Base-by-base conservation (phyloP, 495 filamentous ascomycete genomes). In the Tuber microsphaerosporum region DNA sequence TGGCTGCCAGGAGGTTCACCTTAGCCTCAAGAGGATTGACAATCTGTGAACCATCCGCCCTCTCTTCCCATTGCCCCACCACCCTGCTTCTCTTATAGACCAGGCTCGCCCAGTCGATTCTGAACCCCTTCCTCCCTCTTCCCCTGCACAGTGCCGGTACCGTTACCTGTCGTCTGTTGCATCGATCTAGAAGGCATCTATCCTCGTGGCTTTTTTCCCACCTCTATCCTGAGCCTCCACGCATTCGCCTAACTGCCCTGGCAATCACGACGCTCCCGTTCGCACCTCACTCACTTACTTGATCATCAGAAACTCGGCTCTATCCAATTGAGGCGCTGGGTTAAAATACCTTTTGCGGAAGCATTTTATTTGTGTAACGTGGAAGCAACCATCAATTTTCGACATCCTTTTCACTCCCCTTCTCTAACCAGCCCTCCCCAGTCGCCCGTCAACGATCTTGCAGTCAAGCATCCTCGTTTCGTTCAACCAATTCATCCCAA, bases 31-130 rank as follows among this genome's bases (percentile, higher is more conserved):
- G 26, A 17, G 14, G 56, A 34, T 65, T 65, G 56, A 65, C 56
- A 12, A 17, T 65, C 56, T 31, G 12, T 34, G 56, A 65, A 65
- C 56, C 26, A 65, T 65, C 56, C 56, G 7, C n/a, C 65, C 71
- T 26, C 71, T 41, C 76, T 46, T 65, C 41, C 70, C 76, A 41
- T 65, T 65, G 51, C 73, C 73, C 73, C 76, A 43, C 74, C 78
- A 76, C 77, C 78, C 78, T 80, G 78, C 71, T 79, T 76, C 77
- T 79, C 76, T 81, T 81, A 81, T 81, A 81, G 79, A 74, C 79
- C 56, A 74, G 70, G 56, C 72, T 74, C 76, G 48, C 81, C 79
- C 79, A 75, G 75, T 75, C 73, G 37, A 71, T 69, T 74, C 51
- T 26, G 34, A 71, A 45, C 34, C 70, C 70, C 70, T 71, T 71